These are phyloP conservation scores for Solanum arcanum DNA, from an alignment of 257 asterid genomes.

Conservation along the genomic window DNA sequence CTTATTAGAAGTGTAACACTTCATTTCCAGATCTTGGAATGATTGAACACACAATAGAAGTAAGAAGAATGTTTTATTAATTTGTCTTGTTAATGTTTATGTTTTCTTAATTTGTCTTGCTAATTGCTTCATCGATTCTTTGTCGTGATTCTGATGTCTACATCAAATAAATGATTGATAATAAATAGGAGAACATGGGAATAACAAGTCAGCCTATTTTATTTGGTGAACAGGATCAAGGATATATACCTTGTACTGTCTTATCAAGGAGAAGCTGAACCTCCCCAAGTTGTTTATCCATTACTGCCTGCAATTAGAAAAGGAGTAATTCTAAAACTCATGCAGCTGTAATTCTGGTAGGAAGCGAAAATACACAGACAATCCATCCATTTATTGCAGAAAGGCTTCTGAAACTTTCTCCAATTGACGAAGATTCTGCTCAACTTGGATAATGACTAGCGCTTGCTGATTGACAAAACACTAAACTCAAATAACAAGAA, in stretches of 20 bases:
- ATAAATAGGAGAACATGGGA: not conserved
- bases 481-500: not conserved
- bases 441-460: not conserved
- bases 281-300: conserved; percentile 51
- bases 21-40: not conserved
- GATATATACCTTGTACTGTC: conserved; percentile 71
- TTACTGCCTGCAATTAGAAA: conserved; percentile 32
- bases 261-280: conserved; percentile 66
- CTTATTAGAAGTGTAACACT: not conserved
- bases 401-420: not conserved
- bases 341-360: not conserved
- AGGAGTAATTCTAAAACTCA: not conserved
- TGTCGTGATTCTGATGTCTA: not conserved
- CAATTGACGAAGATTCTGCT: not conserved
- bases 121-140: not conserved
- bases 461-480: not conserved
- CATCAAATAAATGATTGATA: not conserved
- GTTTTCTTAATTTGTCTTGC: not conserved
- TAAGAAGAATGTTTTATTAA: not conserved
- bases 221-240: not conserved
- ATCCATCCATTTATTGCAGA: not conserved
- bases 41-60: not conserved
- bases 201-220: not conserved
- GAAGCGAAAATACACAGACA: not conserved
- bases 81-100: not conserved